Base-by-base conservation (phyloP, 345 rosid species). In the Physaria fendleri region DNA sequence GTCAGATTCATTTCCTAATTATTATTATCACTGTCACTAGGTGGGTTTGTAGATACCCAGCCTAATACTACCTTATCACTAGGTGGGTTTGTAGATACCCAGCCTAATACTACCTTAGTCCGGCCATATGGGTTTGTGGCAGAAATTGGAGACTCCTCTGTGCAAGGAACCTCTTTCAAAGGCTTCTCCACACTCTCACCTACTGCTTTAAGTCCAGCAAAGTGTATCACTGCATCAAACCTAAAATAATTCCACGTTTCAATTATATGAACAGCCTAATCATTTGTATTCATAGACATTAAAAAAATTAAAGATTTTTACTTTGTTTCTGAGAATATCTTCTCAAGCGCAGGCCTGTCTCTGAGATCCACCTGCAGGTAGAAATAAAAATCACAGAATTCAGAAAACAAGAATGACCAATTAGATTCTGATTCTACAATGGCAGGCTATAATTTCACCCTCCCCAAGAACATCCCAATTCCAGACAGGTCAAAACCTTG, bases 181-280 rank as follows among this genome's bases (percentile, higher is more conserved):
- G 97, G 98, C 46, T 86, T 84, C 76, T 79, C 73, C 68, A 88
- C 91, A 74, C 98, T 92, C 80, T 92, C 95, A 59, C 97, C 98
- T 12, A 89, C 98, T 11, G 98, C 97, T 78, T 92, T 92, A 30
- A 89, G 83, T 72, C 98, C 98, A 79, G 98, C 98, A 78, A 92
- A 86, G 65, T 92, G 98, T 51, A 92, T 85, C 65, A 89, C 98
- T 65, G 91, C 88, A 78, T 92, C 97, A 74, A 88, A 88, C 80
- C 98, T 92, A 70, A 18, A 34, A 64, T 51, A 21, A 28, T 61
- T 51, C 52, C 65, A 60, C 49, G 23, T 66, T 52, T 47, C 22
- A 64, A 54, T 21, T 29, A 66, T 47, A 38, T 11, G 8, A 38
- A 38, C 71, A 56, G 2, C 9, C 42, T 28, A 65, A 44, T 55